Conservation (phyloP, 1,284 basidiomycete species). For the Schizophyllum amplum region DNA sequence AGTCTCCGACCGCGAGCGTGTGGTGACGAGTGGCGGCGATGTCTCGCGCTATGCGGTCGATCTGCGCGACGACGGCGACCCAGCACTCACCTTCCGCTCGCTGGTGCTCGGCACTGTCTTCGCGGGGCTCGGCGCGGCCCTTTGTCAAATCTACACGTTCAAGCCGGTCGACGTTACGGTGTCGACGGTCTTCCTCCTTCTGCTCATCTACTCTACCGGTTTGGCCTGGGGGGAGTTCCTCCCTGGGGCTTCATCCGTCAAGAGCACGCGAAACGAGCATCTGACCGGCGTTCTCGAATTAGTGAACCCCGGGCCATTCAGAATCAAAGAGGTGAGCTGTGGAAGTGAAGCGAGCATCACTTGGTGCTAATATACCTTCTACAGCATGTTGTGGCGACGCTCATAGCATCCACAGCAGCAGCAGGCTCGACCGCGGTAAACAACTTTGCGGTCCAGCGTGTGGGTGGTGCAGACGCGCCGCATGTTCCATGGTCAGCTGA, state of each 20-base stretch:
- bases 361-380: slow-evolving; percentile 1
- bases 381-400: slow-evolving; percentile 51
- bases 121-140: slow-evolving; percentile 45
- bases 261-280: slow-evolving; percentile 31
- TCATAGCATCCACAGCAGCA: slow-evolving; percentile 54
- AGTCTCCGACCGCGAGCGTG: background rate
- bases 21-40: slow-evolving; percentile 42
- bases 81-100: slow-evolving; percentile 50
- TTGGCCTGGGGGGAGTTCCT: slow-evolving; percentile 42
- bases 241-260: slow-evolving; percentile 29
- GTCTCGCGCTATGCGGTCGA: slow-evolving; percentile 55
- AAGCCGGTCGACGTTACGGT: slow-evolving; percentile 49
- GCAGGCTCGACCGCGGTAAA: slow-evolving; percentile 41
- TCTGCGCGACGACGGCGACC: slow-evolving; percentile 53
- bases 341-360: background rate
- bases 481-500: background rate
- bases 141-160: slow-evolving; percentile 50
- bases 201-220: slow-evolving; percentile 49
- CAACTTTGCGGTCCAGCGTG: slow-evolving; percentile 56
- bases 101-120: slow-evolving; percentile 48
- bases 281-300: slow-evolving; percentile 35
- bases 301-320: slow-evolving; percentile 31
- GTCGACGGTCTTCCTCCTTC: slow-evolving; percentile 50
- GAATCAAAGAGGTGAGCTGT: slow-evolving; percentile 51
- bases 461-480: slow-evolving; percentile 19